phyloP scores from a whole-genome alignment of 177 flowering plant genomes.

The Tripterygium wilfordii region DNA sequence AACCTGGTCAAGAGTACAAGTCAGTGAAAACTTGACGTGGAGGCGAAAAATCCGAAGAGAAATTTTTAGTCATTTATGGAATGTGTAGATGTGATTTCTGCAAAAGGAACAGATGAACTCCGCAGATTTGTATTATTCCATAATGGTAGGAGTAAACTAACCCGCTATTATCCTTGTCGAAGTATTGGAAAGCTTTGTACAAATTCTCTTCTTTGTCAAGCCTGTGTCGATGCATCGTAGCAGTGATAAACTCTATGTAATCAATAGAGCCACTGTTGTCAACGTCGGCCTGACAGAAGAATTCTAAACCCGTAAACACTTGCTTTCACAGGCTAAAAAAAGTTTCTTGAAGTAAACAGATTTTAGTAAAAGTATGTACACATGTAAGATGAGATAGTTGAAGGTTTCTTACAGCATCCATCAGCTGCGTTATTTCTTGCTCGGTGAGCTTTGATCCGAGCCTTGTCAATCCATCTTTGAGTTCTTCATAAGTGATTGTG shows the following conservation, averaged over 20 bases:
- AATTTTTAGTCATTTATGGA: too few species aligned
- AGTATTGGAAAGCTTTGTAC: conserved; percentile 67
- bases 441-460: conserved; percentile 88
- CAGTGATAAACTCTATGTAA: conserved; percentile 79
- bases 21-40: too few species aligned
- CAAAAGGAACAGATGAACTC: too few species aligned
- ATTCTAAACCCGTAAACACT: background rate
- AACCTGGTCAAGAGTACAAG: too few species aligned
- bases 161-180: conserved; percentile 88
- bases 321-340: too few species aligned
- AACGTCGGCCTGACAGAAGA: conserved; percentile 71
- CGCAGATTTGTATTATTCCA: too few species aligned
- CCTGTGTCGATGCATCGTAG: conserved; percentile 90
- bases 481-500: conserved; percentile 82
- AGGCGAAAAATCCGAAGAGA: background rate
- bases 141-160: conserved; percentile 21
- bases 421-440: conserved; percentile 71
- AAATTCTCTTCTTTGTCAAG: conserved; percentile 82
- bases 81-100: too few species aligned
- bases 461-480: conserved; percentile 64
- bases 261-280: conserved; percentile 79
- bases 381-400: too few species aligned
- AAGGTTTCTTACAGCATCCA: conserved; percentile 97
- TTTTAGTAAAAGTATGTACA: too few species aligned
- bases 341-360: too few species aligned